Base-by-base conservation (phyloP, 1,284 basidiomycete genomes). In the Peniophora sp. region DNA sequence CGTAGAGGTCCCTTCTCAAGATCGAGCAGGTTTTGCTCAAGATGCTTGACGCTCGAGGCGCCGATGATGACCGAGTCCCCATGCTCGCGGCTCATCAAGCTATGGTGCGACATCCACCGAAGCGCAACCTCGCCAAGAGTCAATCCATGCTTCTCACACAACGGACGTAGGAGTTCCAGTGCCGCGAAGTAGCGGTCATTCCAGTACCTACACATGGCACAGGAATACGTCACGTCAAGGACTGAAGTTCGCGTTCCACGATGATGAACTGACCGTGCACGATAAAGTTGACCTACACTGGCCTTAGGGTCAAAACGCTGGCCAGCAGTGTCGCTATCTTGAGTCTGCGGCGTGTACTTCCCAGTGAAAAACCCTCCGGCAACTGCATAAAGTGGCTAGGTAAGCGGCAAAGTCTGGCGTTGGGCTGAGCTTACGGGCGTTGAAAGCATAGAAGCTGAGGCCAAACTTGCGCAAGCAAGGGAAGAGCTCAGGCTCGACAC, bases 381-480 rank as follows among this genome's bases (percentile, higher is more conserved):
- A 14, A 71, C 66, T 67, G 50, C n/a, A 18, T 20, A 8, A 20
- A 24, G 14, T 15, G 18, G 10, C 12, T 18, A 39, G 20, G 10
- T n/a, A 14, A 20, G 12, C 8, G 14, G 36, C 15, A 12, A 47
- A 34, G 24, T 32, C 24, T 24, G 32, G 32, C n/a, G n/a, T n/a
- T n/a, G 22, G 48, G 22, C n/a, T 2, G 32, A 36, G 59, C 64
- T 24, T 47, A 64, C 66, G 62, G 12, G 79, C 76, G 56, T 78
- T 81, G 58, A 72, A 81, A 51, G 74, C 78, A 56, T 78, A 79
- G 65, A 83, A 83, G 44, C 71, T 71, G 55, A 83, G 78, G 3
- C 79, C 78, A 56, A 73, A 81, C 57, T 82, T 79, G 35, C 82
- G 69, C 41, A 85, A 68, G 60, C 79, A 82, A 6, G 79, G 79